These are phyloP conservation scores for Hyphopichia fennica DNA, from an alignment of 1,139 yeast genomes.

Conservation along the genomic window DNA sequence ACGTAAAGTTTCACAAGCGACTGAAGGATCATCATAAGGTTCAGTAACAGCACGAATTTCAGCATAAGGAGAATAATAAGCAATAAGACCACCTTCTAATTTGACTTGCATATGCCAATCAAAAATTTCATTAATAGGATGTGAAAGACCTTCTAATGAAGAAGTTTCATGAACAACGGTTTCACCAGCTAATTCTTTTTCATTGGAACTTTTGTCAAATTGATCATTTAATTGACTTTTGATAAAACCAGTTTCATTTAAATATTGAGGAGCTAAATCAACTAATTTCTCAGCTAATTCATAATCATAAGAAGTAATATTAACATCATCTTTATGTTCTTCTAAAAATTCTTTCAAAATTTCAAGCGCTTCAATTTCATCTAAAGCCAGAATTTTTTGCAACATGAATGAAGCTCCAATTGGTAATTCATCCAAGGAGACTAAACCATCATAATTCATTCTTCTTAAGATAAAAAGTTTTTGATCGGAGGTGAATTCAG, in stretches of 20 bases:
- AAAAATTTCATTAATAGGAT: constrained; percentile 3
- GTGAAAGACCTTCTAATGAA: neutral
- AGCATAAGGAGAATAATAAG: constrained; percentile 60
- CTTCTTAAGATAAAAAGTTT: constrained; percentile 26
- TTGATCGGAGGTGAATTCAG: constrained; percentile 22
- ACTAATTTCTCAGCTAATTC: constrained; percentile 16
- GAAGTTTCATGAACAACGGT: neutral
- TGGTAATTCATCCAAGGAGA: constrained; percentile 26
- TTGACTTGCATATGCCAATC: constrained; percentile 31
- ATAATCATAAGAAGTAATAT: constrained; percentile 15
- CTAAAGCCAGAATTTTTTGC: constrained; percentile 25
- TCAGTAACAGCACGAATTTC: constrained; percentile 62
- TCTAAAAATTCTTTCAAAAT: constrained; percentile 17
- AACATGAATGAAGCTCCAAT: constrained; percentile 26
- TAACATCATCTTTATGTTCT: constrained; percentile 22
- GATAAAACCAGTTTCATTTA: neutral
- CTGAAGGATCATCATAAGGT: constrained; percentile 49
- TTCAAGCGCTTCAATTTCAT: constrained; percentile 20
- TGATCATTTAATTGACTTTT: neutral
- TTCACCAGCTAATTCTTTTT: neutral
- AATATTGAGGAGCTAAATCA: constrained; percentile 3
- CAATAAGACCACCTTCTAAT: constrained; percentile 46
- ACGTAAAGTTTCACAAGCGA: constrained; percentile 55
- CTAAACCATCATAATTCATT: constrained; percentile 26
- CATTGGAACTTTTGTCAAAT: neutral